Evolutionary conservation across 257 asterid species (phyloP), one percentile per base, ranked within the genome.

Genomic region (Ophiorrhiza pumila): DNA sequence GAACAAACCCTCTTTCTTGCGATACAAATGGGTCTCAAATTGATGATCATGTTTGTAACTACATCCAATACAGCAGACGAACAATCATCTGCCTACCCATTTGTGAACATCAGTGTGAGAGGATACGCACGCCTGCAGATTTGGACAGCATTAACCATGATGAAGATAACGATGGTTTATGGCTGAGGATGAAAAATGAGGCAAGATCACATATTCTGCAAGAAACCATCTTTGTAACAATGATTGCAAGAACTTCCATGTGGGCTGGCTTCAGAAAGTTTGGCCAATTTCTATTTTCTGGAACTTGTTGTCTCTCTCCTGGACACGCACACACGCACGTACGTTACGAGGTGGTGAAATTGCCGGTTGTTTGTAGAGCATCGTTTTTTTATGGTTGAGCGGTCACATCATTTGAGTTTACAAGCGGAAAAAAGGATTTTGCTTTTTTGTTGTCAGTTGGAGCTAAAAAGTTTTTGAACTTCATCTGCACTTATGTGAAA

Each of bases 181-280:
- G 98, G 98, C 32, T 18, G 65, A 80, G 59, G 73, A 86, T 92
- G 89, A 86, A 76, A 84, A 87, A 70, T 14, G 98, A 92, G 74
- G 98, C 98, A 37, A 79, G 80, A 79, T 78, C 75, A 25, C 97
- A 89, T 68, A 77, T 86, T 42, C 82, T 85, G 7, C 82, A 84
- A 14, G 98, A 92, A 66, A 96, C 98, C 22, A 91, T 90, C 17
- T 71, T 17, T 42, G 18, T 29, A 13, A 32, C 35, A 56, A 15
- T 8, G 57, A 43, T 27, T 57, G 42, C 57, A 27, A 23, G 35
- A 8, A 34, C 63, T 65, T 27, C 68, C 68, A 57, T 42, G n/a
- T n/a, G n/a, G n/a, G n/a, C n/a, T 71, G 75, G 67, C 45, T 58
- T 59, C 57, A 27, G 68, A 31, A 34, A 69, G 63, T 29, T 52